Evolutionary conservation across 139 green algal species (phyloP), one percentile per base, ranked within the genome.

Genomic region (Chlorella sp.): DNA sequence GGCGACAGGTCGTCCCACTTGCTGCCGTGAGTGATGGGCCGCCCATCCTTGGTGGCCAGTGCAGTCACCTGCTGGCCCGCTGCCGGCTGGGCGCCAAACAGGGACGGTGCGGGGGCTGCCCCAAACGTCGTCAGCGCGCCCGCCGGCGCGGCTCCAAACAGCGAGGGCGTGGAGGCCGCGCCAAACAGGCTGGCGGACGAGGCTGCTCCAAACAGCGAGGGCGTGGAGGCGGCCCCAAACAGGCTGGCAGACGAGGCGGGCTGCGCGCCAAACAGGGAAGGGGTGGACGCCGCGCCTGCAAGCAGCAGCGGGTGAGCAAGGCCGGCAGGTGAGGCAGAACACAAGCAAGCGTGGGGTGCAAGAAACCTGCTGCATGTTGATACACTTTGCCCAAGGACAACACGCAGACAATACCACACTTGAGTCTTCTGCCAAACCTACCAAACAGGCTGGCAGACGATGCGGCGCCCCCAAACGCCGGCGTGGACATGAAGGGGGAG

Each of bases 1-100:
- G 89, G 89, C 69, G 77, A 83, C 34, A 92, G 69, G 68, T 92
- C 89, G 28, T 92, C 89, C 89, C 89, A 92, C 67, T 90, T 91
- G 73, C 76, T 90, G 82, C n/a, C 81, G 73, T 92, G 89, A 28
- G 64, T 85, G 58, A 92, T 60, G 60, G 88, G 88, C 46, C 84
- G 72, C 40, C 68, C 65, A 36, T 92, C 89, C 65, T 88, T 92
- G 43, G 85, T 90, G 41, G 75, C 16, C 56, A 92, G 84, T 32
- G 79, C 41, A 26, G 73, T 54, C 38, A 73, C 62, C 76, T 86
- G 72, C 75, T 92, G 88, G 32, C 41, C 76, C 30, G 34, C 43
- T 54, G 58, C 65, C 58, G 81, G 70, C 36, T 69, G 44, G 17
- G 69, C 81, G 38, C 88, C 88, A 90, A 91, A 91, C 14, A 86